Conservation (phyloP, 208 protist species). For the Plasmodiophora brassicae region DNA sequence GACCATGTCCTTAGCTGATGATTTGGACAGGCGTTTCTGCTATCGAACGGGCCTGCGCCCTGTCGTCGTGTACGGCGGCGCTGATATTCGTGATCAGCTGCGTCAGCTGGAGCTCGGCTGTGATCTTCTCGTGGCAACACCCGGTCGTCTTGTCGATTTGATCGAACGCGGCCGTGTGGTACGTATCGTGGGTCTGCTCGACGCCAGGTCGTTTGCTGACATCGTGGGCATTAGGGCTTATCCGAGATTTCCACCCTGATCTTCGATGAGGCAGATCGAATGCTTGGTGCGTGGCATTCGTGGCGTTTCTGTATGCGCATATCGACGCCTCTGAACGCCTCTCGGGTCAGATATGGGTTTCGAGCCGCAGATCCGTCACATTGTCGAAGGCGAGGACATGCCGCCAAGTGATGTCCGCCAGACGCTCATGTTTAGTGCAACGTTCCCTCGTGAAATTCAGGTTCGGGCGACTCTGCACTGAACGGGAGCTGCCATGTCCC, state of each 20-base stretch:
- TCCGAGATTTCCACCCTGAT: constrained; percentile 7
- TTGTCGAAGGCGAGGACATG: constrained; percentile 90
- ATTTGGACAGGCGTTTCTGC: constrained; percentile 76
- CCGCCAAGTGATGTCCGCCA: constrained; percentile 71
- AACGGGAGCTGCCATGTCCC: too few species aligned
- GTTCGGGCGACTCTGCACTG: constrained; percentile 73
- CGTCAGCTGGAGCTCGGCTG: constrained; percentile 87
- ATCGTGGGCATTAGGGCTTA: not conserved
- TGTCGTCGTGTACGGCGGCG: constrained; percentile 95
- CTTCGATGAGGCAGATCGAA: constrained; percentile 45
- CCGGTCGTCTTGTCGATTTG: constrained; percentile 74
- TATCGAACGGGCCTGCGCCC: constrained; percentile 81
- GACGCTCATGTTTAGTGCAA: constrained; percentile 97
- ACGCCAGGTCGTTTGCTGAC: not conserved
- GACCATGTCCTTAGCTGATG: not conserved
- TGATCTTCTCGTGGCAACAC: constrained; percentile 80
- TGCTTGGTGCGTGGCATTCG: constrained; percentile 36
- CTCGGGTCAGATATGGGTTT: constrained; percentile 82
- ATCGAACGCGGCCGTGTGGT: constrained; percentile 63
- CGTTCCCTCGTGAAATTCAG: constrained; percentile 95
- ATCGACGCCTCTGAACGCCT: too few species aligned
- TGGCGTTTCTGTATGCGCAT: not conserved
- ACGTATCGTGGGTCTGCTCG: not conserved
- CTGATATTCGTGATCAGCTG: constrained; percentile 85
- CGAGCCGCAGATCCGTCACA: constrained; percentile 87